These are phyloP conservation scores for Pseudoneurospora amorphoporcata DNA, from an alignment of 495 filamentous ascomycete genomes.

Conservation along the genomic window DNA sequence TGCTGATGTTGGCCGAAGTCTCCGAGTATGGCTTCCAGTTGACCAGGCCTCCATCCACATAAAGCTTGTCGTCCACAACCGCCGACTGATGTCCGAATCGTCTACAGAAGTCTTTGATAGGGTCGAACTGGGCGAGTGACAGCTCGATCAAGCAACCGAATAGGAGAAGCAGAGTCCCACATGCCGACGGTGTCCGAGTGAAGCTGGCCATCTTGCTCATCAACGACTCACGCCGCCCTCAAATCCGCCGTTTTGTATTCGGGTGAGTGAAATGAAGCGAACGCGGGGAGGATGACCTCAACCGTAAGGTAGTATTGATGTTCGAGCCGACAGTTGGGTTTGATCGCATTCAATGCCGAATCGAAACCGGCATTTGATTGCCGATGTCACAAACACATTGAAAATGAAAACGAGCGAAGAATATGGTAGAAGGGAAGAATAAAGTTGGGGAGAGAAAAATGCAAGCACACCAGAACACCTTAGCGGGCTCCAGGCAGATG, in stretches of 20 bases:
- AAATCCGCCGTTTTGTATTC: neutral
- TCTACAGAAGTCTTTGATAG: constrained; percentile 39
- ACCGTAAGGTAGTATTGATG: neutral
- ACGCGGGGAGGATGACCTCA: neutral
- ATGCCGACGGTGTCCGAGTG: neutral
- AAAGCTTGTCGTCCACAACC: constrained; percentile 38
- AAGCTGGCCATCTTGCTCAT: neutral
- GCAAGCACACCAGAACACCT: neutral
- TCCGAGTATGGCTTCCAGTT: constrained; percentile 35
- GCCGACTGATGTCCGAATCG: constrained; percentile 42
- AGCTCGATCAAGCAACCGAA: neutral
- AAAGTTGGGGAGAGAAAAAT: neutral
- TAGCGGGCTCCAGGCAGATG: neutral
- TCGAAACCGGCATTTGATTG: neutral
- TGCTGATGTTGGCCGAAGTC: constrained; percentile 38
- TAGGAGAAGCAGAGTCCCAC: neutral
- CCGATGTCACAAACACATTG: neutral
- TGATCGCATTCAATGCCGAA: neutral
- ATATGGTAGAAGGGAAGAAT: neutral
- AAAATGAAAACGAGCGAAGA: neutral
- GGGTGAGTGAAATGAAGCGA: neutral
- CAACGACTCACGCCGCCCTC: neutral
- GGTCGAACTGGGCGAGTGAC: constrained; percentile 20
- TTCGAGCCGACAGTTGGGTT: neutral
- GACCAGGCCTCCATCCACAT: constrained; percentile 45